Conservation (phyloP, 2,329 filamentous ascomycete species). For the Colletotrichum sp. region DNA sequence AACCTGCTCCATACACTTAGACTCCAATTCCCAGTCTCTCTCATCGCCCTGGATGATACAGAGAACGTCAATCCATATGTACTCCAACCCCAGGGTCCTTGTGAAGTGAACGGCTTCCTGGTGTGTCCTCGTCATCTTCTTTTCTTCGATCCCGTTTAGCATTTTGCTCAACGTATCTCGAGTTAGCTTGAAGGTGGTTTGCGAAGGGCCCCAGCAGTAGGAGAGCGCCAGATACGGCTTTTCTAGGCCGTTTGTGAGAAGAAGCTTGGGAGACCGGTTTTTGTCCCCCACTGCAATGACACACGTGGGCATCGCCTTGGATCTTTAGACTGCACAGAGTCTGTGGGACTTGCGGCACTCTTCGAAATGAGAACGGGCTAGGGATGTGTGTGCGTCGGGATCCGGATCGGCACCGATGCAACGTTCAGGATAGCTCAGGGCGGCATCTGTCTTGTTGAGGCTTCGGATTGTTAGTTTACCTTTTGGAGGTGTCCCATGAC, state of each 20-base stretch:
- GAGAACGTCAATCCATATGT: conserved; percentile 7
- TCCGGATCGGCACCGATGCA: neutral
- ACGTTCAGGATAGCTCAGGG: neutral
- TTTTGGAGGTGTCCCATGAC: neutral
- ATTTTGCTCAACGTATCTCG: neutral
- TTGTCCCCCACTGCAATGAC: neutral
- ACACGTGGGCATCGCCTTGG: neutral
- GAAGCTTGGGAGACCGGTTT: neutral
- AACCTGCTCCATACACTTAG: conserved; percentile 13
- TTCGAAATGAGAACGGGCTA: neutral
- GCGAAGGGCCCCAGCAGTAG: conserved; percentile 1
- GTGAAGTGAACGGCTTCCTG: neutral
- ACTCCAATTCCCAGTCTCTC: conserved; percentile 17
- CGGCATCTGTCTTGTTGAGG: no score
- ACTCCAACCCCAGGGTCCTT: neutral
- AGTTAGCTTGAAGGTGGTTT: neutral
- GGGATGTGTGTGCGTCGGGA: neutral
- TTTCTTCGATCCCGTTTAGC: neutral
- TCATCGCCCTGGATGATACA: conserved; percentile 20
- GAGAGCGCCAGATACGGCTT: neutral
- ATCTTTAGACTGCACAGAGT: neutral
- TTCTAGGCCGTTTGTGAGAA: neutral
- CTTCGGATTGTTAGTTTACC: neutral
- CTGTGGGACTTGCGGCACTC: neutral
- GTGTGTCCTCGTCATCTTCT: neutral